These are phyloP conservation scores for Globisporangium ultimum DNA, from an alignment of 352 stramenopile genomes.

Conservation along the genomic window DNA sequence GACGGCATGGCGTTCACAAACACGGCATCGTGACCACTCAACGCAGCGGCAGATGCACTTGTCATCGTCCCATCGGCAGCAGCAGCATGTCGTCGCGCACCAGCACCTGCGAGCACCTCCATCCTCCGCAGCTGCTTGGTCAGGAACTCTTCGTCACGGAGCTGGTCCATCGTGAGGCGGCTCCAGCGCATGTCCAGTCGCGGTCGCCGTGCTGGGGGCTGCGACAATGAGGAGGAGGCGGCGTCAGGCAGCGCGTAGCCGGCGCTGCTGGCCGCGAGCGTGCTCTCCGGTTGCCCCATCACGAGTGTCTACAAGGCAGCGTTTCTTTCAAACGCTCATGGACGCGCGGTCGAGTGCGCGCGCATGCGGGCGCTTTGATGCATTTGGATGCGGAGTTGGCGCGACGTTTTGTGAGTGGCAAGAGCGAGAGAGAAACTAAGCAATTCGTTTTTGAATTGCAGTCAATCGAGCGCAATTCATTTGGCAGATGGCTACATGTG, in stretches of 20 bases:
- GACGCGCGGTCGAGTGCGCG: too few species aligned
- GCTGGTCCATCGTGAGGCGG: conserved; percentile 56
- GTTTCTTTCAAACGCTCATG: too few species aligned
- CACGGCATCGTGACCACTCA: conserved; percentile 4
- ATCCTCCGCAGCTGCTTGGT: conserved; percentile 59
- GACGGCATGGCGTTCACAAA: conserved; percentile 12
- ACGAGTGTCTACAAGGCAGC: too few species aligned
- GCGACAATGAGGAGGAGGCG: neutral
- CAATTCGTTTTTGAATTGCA: too few species aligned
- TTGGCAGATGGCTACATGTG: too few species aligned
- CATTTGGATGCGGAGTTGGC: too few species aligned
- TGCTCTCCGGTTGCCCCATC: conserved; percentile 16
- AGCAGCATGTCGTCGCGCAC: conserved; percentile 11
- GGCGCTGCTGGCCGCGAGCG: conserved; percentile 1
- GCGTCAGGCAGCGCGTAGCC: conserved; percentile 4
- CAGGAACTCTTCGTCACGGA: conserved; percentile 68
- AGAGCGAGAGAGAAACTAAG: too few species aligned
- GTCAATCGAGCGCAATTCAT: too few species aligned
- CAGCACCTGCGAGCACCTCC: conserved; percentile 38
- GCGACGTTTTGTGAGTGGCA: too few species aligned
- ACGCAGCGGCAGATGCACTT: neutral
- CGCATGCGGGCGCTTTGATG: too few species aligned
- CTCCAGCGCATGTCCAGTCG: conserved; percentile 65
- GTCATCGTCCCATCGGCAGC: too few species aligned
- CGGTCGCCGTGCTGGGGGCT: neutral